Evolutionary conservation across 129 eudicot genomes (phyloP), one percentile per base, ranked within the genome.

Genomic region (Helichrysum umbraculigerum): DNA sequence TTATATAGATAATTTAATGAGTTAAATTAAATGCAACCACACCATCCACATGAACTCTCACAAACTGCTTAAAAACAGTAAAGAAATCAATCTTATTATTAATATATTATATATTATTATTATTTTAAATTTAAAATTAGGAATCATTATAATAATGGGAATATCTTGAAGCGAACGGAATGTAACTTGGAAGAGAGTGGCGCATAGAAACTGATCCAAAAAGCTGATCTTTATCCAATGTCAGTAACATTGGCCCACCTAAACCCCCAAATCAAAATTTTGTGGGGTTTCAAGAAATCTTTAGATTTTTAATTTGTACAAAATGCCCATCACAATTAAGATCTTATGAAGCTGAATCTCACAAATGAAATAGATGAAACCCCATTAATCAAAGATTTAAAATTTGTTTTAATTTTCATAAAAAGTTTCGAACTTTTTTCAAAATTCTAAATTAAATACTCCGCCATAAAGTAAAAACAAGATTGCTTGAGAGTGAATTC

Each of bases 191-290:
- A 82, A 81, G 70, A 69, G 73, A 76, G 81, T 78, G 80, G 59
- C 65, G 84, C 58, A 67, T 64, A 58, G 57, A 77, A 81, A 39
- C 76, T 68, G 72, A 70, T 74, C 65, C 59, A 71, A 84, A 62
- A 72, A 76, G 78, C 59, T 70, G 65, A 90, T 79, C 84, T 71
- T 82, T 84, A 87, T 80, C 92, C 87, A 56, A 67, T 75, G 72
- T 47, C 81, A 39, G 77, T 44, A 41, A 72, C 68, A 5, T 60
- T 81, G 87, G 81, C 85, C 86, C 93, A 82, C 83, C 25, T 51
- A 42, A 71, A 62, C 6, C 50, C 78, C 66, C 78, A 65, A 54
- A 79, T 52, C 61, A 72, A 33, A 61, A 21, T 37, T 15, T 21
- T 66, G 41, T 51, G 77, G 74, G 79, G 79, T 66, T 72, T 67